phyloP scores from a whole-genome alignment of 2,329 filamentous ascomycete genomes.

The Ophiostoma novo-ulmi region DNA sequence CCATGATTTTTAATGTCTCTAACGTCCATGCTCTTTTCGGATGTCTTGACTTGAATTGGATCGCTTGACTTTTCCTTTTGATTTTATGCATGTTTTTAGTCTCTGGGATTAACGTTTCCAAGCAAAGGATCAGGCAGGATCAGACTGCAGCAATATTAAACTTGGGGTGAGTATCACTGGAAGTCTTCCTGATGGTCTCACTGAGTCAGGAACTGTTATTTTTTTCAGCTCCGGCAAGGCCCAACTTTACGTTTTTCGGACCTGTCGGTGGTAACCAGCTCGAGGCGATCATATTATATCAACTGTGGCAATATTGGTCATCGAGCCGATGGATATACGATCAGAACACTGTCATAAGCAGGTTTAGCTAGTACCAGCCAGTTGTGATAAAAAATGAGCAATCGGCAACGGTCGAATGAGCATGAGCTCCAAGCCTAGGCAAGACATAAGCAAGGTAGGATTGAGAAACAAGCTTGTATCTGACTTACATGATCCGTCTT shows the following conservation, averaged over 20 bases:
- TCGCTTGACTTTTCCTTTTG: not conserved
- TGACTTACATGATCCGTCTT: not conserved
- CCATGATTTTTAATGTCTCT: not conserved
- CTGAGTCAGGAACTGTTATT: not conserved
- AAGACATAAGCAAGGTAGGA: conserved; percentile 1
- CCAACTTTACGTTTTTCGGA: not conserved
- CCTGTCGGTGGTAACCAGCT: not conserved
- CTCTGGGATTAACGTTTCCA: not conserved
- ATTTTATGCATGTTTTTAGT: conserved; percentile 3
- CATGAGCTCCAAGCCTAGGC: not conserved
- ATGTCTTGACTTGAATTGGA: not conserved
- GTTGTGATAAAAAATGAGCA: not conserved
- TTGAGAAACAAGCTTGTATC: not conserved
- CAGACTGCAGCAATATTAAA: not conserved
- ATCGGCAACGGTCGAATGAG: not conserved
- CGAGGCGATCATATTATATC: not conserved
- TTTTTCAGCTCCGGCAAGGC: not conserved
- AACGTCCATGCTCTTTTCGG: not conserved
- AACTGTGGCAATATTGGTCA: not conserved
- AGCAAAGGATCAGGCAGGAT: not conserved
- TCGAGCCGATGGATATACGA: not conserved
- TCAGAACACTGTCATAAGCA: not conserved
- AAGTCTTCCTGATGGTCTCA: not conserved
- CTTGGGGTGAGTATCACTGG: not conserved
- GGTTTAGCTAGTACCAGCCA: no score